Conservation (phyloP, 2,329 filamentous ascomycete genomes). For the Penicillium sp. region DNA sequence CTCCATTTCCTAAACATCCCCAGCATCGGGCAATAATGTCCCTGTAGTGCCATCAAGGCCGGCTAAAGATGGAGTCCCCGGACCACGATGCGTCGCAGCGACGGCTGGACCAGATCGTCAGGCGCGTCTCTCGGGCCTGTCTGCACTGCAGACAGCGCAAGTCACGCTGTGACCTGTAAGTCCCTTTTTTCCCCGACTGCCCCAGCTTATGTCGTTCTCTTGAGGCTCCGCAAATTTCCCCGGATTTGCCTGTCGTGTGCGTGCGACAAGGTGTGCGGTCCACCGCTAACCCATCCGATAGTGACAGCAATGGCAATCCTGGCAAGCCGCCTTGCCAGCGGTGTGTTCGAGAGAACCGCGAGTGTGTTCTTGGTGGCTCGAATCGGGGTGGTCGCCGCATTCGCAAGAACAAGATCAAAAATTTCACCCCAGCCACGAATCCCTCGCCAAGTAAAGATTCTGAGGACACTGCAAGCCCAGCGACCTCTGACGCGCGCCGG, state of each 20-base stretch:
- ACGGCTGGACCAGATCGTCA: slow-evolving; percentile 39
- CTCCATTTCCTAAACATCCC: slow-evolving; percentile 10
- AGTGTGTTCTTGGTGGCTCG: slow-evolving; percentile 61
- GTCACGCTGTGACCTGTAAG: slow-evolving; percentile 56
- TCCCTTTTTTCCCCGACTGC: slow-evolving; percentile 13
- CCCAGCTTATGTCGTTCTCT: not conserved
- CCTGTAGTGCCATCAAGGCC: slow-evolving; percentile 9
- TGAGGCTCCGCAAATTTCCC: not conserved
- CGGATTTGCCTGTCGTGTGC: slow-evolving; percentile 14
- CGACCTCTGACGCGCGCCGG: slow-evolving; percentile 30
- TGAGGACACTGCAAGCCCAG: slow-evolving; percentile 29
- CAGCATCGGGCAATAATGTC: slow-evolving; percentile 10
- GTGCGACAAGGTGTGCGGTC: not conserved
- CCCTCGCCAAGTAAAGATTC: slow-evolving; percentile 30
- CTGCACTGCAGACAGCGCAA: slow-evolving; percentile 54
- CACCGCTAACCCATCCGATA: slow-evolving; percentile 27
- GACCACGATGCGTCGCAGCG: slow-evolving; percentile 10
- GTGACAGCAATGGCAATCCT: slow-evolving; percentile 51
- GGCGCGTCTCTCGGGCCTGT: slow-evolving; percentile 52
- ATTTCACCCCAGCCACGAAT: slow-evolving; percentile 33
- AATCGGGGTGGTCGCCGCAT: slow-evolving; percentile 62
- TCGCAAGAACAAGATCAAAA: slow-evolving; percentile 53
- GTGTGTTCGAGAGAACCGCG: slow-evolving; percentile 59
- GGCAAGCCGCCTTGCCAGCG: slow-evolving; percentile 58
- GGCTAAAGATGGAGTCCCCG: slow-evolving; percentile 22